These are phyloP conservation scores for Populus tremula DNA, from an alignment of 345 rosid genomes.

Conservation along the genomic window DNA sequence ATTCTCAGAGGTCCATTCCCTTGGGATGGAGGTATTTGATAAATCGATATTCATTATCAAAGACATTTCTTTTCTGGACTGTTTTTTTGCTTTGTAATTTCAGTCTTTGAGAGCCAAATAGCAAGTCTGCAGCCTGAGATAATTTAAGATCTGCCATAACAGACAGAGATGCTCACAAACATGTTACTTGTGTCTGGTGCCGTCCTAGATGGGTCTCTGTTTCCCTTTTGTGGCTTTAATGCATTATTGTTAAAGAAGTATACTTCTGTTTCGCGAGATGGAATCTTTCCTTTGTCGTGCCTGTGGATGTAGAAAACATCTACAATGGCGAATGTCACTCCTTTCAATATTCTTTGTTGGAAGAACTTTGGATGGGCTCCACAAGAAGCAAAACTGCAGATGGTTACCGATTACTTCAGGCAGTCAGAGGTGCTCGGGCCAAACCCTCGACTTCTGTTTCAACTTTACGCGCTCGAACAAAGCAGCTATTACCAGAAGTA, in stretches of 20 bases:
- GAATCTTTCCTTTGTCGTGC: background rate
- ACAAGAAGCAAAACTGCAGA: slow-evolving; percentile 87
- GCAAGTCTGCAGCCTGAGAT: background rate
- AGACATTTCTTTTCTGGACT: background rate
- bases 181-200: background rate
- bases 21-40: background rate
- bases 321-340: slow-evolving; percentile 5
- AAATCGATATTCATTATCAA: background rate
- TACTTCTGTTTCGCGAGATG: background rate
- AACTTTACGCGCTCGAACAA: slow-evolving; percentile 89
- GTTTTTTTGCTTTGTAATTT: background rate
- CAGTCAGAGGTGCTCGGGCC: slow-evolving; percentile 93
- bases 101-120: background rate
- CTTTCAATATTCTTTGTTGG: slow-evolving; percentile 27
- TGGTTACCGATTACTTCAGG: too few relatives aligned
- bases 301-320: background rate
- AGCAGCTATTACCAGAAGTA: slow-evolving; percentile 73
- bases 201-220: background rate
- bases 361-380: slow-evolving; percentile 94
- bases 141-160: background rate
- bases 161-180: background rate
- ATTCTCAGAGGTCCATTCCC: background rate
- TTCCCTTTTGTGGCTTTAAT: background rate
- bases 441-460: slow-evolving; percentile 87
- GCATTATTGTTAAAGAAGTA: background rate